Evolutionary conservation across 2,329 filamentous ascomycete genomes (phyloP), one percentile per base, ranked within the genome.

Genomic region (Colletotrichum liriopes): DNA sequence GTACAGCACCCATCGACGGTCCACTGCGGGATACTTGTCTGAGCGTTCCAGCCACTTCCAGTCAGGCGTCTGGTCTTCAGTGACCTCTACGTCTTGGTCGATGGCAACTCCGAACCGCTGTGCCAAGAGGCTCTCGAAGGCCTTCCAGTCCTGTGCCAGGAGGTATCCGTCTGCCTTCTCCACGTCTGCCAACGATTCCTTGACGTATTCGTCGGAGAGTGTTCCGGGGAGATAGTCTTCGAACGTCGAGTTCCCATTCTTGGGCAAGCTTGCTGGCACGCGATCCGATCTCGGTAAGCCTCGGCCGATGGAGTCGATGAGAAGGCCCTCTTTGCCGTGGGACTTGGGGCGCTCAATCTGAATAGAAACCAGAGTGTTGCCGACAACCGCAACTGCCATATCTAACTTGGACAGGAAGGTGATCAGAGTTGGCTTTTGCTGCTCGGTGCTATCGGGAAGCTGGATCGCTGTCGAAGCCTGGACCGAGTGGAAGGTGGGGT

Each of bases 221-320:
- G 87, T 87, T 4, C 88, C 87, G 0, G 88, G 87, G 73, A 86
- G 67, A 84, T 83, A 43, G 80, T 75, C 0, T 79, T 67, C 67
- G 39, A 72, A 75, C 5, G 73, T 59, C 12, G 58, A 11, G 45
- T 72, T 61, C 23, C 64, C 68, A 18, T 60, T 61, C 73, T 71
- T 70, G 14, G 72, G 68, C 47, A 72, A 32, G 23, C 39, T 55
- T n/a, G 58, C 56, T 5, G 65, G 68, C 7, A 75, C 60, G 37
- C 59, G 56, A 16, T 72, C 72, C 23, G 67, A 61, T 54, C 72
- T 72, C 9, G 69, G 69, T 11, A 73, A 83, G 3, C 92, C 93
- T 72, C 91, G 91, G 1, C 93, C 92, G 65, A 95, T 89, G 0
- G 93, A 93, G 78, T 95, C 93, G 43, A 93, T 92, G 35, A 95